These are phyloP conservation scores for Eucommia ulmoides DNA, from an alignment of 257 asterid species.

Conservation along the genomic window DNA sequence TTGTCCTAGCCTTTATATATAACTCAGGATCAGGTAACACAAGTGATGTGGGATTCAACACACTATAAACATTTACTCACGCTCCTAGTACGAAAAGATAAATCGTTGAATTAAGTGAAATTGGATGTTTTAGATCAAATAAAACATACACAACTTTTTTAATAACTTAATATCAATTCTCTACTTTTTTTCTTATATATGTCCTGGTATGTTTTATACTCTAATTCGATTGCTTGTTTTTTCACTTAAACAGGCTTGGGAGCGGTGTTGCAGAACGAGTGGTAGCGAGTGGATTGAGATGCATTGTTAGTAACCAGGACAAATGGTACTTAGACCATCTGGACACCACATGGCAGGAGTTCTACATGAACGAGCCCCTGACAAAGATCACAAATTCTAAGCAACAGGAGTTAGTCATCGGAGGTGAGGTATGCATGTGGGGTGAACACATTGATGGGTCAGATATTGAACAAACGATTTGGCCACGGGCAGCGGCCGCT, in stretches of 20 bases:
- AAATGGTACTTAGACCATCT: constrained; percentile 85
- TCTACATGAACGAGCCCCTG: constrained; percentile 61
- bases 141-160: no score
- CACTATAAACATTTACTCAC: no score
- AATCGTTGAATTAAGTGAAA: no score
- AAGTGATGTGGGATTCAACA: no score
- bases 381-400: constrained; percentile 51
- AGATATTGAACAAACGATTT: constrained; percentile 69
- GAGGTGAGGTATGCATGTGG: constrained; percentile 99
- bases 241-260: constrained; percentile 69
- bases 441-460: constrained; percentile 82
- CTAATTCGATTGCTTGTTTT: no score
- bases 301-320: constrained; percentile 87
- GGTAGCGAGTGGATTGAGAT: constrained; percentile 72
- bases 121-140: no score
- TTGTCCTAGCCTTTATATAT: no score
- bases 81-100: no score
- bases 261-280: constrained; percentile 72
- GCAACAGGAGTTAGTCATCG: constrained; percentile 62
- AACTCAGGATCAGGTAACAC: no score
- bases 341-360: constrained; percentile 73
- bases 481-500: constrained; percentile 99
- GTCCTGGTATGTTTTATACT: no score
- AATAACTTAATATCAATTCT: no score
- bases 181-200: no score